Conservation (phyloP, 2,329 filamentous ascomycete genomes). For the Stagonosporopsis cucurbitacearum region DNA sequence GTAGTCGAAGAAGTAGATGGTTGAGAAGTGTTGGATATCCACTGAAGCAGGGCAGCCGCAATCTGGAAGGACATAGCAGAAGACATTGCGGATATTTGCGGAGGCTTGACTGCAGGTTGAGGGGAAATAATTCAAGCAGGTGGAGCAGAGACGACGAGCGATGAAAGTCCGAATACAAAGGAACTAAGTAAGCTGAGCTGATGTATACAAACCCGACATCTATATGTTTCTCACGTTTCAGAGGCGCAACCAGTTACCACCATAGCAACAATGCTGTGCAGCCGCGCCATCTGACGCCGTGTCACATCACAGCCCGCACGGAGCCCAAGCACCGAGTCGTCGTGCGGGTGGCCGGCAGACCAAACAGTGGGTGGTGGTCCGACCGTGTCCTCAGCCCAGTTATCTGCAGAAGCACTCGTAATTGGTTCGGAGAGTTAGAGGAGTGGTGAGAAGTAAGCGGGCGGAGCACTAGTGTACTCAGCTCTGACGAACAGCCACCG, state of each 20-base stretch:
- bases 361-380: not conserved
- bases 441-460: not conserved
- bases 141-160: not conserved
- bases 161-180: not conserved
- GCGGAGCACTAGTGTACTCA: not conserved
- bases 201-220: not conserved
- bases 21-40: not conserved
- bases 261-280: constrained; percentile 8
- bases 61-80: constrained; percentile 14
- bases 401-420: not conserved
- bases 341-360: not conserved
- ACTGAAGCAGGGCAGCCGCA: constrained; percentile 5
- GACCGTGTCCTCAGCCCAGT: not conserved
- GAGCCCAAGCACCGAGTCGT: not conserved
- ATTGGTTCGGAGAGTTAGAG: not conserved
- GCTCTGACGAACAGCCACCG: not conserved
- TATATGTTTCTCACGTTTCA: not conserved
- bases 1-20: not conserved
- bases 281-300: not conserved
- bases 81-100: constrained; percentile 1
- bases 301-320: constrained; percentile 2
- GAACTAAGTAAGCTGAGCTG: not conserved
- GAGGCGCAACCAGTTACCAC: not conserved
- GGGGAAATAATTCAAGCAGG: not conserved
- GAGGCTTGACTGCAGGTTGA: not conserved